phyloP scores from a whole-genome alignment of 192 early-diverging fungal species.

The Haplosporangium gracile region DNA sequence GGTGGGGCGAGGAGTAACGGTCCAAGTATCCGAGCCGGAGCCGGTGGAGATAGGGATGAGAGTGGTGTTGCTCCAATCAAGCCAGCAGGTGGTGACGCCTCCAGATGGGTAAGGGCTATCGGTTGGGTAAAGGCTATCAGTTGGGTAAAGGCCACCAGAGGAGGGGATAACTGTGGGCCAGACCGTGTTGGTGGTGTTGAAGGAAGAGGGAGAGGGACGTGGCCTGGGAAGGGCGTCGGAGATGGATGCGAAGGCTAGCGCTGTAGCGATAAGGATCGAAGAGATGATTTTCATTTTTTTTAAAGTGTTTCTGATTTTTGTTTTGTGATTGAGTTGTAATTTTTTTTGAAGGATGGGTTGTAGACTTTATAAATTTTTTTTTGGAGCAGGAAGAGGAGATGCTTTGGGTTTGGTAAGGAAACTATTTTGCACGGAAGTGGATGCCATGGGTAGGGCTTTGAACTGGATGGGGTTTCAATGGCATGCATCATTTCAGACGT shows the following conservation, averaged over 20 bases:
- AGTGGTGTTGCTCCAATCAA: background rate
- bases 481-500: too few species aligned
- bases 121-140: background rate
- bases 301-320: background rate
- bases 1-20: background rate
- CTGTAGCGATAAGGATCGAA: conserved; percentile 15
- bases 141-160: background rate
- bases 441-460: too few species aligned
- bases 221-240: background rate
- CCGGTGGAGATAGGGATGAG: background rate
- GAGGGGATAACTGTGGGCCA: background rate
- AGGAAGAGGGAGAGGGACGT: background rate
- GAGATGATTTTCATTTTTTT: conserved; percentile 18
- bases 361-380: too few species aligned
- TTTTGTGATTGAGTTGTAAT: background rate
- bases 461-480: too few species aligned
- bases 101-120: background rate
- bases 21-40: background rate
- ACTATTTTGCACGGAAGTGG: too few species aligned
- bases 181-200: conserved; percentile 1
- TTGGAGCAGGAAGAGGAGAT: too few species aligned
- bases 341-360: background rate
- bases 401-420: too few species aligned
- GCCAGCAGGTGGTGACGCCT: background rate
- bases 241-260: conserved; percentile 8